These are phyloP conservation scores for Dimocarpus longan DNA, from an alignment of 345 rosid genomes.

Conservation along the genomic window DNA sequence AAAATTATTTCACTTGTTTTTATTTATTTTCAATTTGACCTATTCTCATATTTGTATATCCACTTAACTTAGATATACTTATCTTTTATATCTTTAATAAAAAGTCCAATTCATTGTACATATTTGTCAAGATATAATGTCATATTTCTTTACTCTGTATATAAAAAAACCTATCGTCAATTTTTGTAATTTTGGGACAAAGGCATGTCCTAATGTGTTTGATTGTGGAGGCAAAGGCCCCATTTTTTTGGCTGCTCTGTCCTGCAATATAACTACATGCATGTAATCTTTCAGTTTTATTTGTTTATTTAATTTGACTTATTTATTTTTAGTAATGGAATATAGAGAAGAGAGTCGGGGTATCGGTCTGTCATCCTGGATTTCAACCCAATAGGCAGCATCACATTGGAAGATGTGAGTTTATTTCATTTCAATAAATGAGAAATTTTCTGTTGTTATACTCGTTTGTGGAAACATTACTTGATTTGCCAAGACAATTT, in stretches of 20 bases:
- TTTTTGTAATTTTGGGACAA: slow-evolving; percentile 10
- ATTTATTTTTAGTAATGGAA: no score
- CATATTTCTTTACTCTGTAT: not conserved
- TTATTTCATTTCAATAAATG: not conserved
- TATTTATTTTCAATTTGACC: no score
- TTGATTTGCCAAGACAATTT: no score
- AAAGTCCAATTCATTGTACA: no score
- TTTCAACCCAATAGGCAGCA: not conserved
- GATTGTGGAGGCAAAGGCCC: slow-evolving; percentile 19
- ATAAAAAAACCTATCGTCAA: not conserved
- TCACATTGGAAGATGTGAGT: not conserved
- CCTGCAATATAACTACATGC: slow-evolving; percentile 14
- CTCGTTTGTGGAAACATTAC: no score
- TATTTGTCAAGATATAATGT: no score
- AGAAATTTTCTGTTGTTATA: not conserved
- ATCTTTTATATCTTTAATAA: no score
- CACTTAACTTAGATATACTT: no score
- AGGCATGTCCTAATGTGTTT: slow-evolving; percentile 17
- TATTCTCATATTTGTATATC: no score
- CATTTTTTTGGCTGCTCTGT: slow-evolving; percentile 1
- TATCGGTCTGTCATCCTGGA: not conserved
- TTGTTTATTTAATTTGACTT: no score
- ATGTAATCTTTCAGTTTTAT: not conserved
- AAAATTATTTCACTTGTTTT: no score
- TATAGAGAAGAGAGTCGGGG: not conserved